phyloP scores from a whole-genome alignment of 2,329 filamentous ascomycete species.

The Aspergillus sp. region DNA sequence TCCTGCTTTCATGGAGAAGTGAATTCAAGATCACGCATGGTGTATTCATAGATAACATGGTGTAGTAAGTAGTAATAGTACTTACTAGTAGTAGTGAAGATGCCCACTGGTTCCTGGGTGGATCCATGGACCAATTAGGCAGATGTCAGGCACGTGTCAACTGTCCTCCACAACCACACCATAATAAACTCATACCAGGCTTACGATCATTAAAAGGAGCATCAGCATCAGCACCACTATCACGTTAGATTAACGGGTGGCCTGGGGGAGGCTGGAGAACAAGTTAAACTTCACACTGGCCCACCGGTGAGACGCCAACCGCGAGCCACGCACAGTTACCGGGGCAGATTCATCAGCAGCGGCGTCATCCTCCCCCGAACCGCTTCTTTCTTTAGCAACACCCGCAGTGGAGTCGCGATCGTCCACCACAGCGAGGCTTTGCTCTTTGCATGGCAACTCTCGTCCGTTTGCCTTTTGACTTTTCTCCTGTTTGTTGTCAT shows the following conservation, averaged over 20 bases:
- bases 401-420: slow-evolving; percentile 21
- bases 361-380: slow-evolving; percentile 1
- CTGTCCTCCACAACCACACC: too few relatives aligned
- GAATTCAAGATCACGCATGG: too few relatives aligned
- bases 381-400: slow-evolving; percentile 27
- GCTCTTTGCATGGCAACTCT: slow-evolving; percentile 4
- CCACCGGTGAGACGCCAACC: neutral
- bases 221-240: neutral
- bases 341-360: slow-evolving; percentile 5
- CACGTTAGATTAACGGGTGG: neutral
- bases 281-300: neutral
- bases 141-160: too few relatives aligned
- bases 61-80: too few relatives aligned
- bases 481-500: slow-evolving; percentile 9
- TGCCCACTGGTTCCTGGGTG: too few relatives aligned
- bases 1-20: too few relatives aligned
- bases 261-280: neutral
- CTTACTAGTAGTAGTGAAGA: too few relatives aligned
- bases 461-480: neutral
- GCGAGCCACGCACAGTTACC: neutral
- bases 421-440: slow-evolving; percentile 17
- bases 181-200: too few relatives aligned
- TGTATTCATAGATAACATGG: too few relatives aligned
- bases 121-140: too few relatives aligned
- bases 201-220: too few relatives aligned